Percentiles rank a stretch among this genome's conserved stretches.
Conservation (phyloP, 2,329 filamentous ascomycete genomes). For the Fusarium pseudoanthophilum region DNA sequence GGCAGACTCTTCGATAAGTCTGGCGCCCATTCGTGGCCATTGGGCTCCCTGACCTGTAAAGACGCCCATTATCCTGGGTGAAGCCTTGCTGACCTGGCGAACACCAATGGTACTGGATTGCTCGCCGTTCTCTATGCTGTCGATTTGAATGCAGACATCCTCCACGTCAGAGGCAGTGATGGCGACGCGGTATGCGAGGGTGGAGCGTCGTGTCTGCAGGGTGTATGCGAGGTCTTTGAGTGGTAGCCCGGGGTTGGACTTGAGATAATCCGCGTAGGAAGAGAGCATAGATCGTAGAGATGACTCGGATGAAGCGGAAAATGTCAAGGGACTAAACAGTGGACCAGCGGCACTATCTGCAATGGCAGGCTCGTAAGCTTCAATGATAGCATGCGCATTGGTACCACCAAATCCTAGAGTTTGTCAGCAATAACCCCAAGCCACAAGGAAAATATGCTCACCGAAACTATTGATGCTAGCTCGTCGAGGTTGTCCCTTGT, state of each 20-base stretch:
- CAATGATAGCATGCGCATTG: constrained; percentile 47
- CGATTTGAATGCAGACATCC: not conserved
- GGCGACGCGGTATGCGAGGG: not conserved
- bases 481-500: constrained; percentile 10
- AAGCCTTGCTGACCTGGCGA: not conserved
- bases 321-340: constrained; percentile 1
- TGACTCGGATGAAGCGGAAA: not conserved
- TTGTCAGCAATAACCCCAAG: not conserved
- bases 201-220: fast-evolving
- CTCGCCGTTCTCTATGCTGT: fast-evolving
- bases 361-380: not conserved
- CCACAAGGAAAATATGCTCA: fast-evolving
- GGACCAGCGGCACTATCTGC: fast-evolving
- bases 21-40: constrained; percentile 48
- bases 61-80: constrained; percentile 20
- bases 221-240: not conserved
- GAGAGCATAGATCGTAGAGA: not conserved
- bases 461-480: constrained; percentile 53
- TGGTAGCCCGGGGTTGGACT: fast-evolving
- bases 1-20: not conserved
- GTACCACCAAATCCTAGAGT: constrained; percentile 47
- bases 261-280: fast-evolving
- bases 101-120: not conserved
- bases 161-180: not conserved
- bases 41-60: constrained; percentile 53